Evolutionary conservation across 108 stramenopile genomes (phyloP).

Genomic region (Schizochytrium sp.): DNA sequence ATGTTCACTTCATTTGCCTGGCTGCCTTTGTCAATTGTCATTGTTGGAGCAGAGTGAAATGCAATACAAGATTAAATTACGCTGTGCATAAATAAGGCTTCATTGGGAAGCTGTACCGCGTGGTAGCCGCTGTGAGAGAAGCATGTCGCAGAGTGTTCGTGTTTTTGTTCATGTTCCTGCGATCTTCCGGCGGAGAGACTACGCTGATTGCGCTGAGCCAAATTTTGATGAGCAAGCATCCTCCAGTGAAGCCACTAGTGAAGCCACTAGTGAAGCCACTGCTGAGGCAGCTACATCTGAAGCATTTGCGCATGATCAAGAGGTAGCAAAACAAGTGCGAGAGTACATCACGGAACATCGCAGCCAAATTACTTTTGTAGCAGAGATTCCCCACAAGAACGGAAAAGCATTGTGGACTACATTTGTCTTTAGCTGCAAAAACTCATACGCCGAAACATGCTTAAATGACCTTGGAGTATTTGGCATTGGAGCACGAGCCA

Average conservation of each 20-base stretch:
- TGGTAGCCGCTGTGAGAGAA: not conserved
- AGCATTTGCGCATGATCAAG: not conserved
- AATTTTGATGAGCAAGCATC: not conserved
- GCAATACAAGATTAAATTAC: too few species aligned
- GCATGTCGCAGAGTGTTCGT: conserved; percentile 1
- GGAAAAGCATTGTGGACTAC: conserved; percentile 26
- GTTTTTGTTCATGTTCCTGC: not conserved
- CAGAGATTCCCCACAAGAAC: conserved; percentile 23
- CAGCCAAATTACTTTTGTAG: not conserved
- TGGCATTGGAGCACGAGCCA: not conserved
- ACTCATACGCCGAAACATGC: not conserved
- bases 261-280: not conserved
- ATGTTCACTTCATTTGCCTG: too few species aligned
- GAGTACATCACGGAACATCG: not conserved
- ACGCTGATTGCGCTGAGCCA: not conserved
- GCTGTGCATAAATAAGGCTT: too few species aligned
- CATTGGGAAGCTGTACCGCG: too few species aligned
- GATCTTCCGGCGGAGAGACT: not conserved
- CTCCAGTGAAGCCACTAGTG: not conserved
- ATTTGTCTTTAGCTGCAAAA: conserved; percentile 21
- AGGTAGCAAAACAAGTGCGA: conserved; percentile 11
- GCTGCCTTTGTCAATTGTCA: too few species aligned
- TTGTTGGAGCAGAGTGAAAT: too few species aligned
- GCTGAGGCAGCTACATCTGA: not conserved
- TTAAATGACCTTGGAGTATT: not conserved